Conservation (phyloP, 805 yeast species). For the Ogataea polymorpha region DNA sequence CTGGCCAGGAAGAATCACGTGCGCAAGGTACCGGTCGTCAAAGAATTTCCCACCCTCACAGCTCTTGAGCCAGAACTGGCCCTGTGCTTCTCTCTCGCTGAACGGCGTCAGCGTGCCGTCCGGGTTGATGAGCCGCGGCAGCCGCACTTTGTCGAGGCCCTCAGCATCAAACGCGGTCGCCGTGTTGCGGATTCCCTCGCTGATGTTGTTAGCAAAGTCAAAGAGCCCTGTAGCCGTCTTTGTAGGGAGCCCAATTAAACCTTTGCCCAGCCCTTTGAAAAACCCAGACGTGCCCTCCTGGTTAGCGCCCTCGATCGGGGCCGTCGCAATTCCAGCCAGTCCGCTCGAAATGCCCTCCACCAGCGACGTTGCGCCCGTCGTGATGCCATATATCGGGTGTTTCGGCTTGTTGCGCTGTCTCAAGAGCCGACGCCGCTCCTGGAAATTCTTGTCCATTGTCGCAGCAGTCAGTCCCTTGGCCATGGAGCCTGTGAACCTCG, state of each 20-base stretch:
- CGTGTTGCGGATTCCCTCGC: constrained; percentile 91
- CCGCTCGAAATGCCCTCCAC: constrained; percentile 87
- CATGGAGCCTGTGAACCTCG: constrained; percentile 88
- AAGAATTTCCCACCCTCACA: constrained; percentile 77
- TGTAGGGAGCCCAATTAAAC: constrained; percentile 93
- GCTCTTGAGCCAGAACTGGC: constrained; percentile 86
- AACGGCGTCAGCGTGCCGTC: constrained; percentile 76
- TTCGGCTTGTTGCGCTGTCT: constrained; percentile 76
- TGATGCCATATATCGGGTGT: constrained; percentile 81
- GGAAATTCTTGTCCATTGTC: constrained; percentile 82
- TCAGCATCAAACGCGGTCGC: constrained; percentile 86
- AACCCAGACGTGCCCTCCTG: constrained; percentile 89
- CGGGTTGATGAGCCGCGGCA: constrained; percentile 72
- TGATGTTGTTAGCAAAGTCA: constrained; percentile 86
- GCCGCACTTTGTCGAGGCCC: constrained; percentile 71
- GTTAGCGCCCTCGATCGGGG: constrained; percentile 89
- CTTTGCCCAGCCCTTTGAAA: constrained; percentile 90
- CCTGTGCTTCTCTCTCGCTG: constrained; percentile 82
- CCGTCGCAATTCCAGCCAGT: constrained; percentile 81
- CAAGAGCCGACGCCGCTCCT: constrained; percentile 75
- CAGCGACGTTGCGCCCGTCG: constrained; percentile 84
- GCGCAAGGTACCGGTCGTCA: constrained; percentile 79
- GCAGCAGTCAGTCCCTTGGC: constrained; percentile 93
- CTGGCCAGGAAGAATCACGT: constrained; percentile 76
- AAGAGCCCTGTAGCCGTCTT: constrained; percentile 94